phyloP scores from a whole-genome alignment of 768 basidiomycete species.

The Tylopilus intermedius region DNA sequence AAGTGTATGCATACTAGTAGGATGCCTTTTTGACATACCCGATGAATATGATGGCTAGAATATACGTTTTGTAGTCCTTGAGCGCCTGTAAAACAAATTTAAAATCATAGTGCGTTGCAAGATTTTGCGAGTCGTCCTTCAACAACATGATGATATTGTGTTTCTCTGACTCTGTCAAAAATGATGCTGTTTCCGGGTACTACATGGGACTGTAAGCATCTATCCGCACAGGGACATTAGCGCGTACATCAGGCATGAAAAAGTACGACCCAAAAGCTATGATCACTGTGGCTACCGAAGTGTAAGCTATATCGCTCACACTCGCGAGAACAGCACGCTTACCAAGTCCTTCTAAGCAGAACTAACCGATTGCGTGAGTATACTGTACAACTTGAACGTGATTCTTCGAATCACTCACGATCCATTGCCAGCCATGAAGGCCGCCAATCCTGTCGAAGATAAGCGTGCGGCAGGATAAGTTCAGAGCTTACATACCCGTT shows the following conservation, averaged over 20 bases:
- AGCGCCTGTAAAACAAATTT: slow-evolving; percentile 48
- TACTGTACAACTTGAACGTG: not conserved
- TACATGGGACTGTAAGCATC: slow-evolving; percentile 15
- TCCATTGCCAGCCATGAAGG: slow-evolving; percentile 37
- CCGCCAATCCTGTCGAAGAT: slow-evolving; percentile 19
- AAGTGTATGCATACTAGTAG: not conserved
- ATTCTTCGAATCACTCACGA: slow-evolving; percentile 23
- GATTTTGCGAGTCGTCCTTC: slow-evolving; percentile 41
- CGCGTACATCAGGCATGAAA: slow-evolving; percentile 47
- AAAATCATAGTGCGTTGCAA: slow-evolving; percentile 40
- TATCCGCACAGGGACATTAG: not conserved
- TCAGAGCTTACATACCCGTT: slow-evolving; percentile 29
- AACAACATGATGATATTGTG: slow-evolving; percentile 31
- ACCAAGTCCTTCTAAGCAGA: slow-evolving; percentile 31
- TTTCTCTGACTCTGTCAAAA: slow-evolving; percentile 45
- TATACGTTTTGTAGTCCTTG: slow-evolving; percentile 39
- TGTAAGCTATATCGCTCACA: not conserved
- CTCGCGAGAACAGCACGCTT: not conserved
- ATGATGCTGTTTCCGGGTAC: slow-evolving; percentile 56
- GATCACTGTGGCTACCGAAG: slow-evolving; percentile 20
- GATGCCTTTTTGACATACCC: slow-evolving; percentile 26
- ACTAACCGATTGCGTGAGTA: slow-evolving; percentile 19
- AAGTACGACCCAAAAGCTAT: slow-evolving; percentile 36
- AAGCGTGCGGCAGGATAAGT: not conserved
- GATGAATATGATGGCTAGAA: slow-evolving; percentile 33